These are phyloP conservation scores for Chlorella sp. DNA, from an alignment of 139 green algal species.

Conservation along the genomic window DNA sequence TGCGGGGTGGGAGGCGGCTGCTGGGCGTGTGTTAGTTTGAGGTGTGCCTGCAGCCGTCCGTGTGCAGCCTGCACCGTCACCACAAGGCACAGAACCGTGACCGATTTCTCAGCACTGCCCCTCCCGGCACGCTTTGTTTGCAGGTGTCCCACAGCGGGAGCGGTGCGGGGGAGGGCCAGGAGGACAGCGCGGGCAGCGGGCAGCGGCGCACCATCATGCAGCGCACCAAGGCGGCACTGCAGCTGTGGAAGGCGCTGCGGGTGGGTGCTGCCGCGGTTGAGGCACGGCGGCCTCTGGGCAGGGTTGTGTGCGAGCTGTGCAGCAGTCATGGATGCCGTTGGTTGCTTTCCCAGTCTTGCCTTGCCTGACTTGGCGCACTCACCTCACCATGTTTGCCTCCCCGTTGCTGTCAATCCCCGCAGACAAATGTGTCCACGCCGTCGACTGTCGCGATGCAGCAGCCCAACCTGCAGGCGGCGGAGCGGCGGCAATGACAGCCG, in stretches of 20 bases:
- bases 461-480: too few relatives aligned
- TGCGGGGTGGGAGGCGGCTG: neutral
- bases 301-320: neutral
- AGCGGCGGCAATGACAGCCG: too few relatives aligned
- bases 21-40: too few relatives aligned
- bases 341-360: too few relatives aligned
- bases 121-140: too few relatives aligned
- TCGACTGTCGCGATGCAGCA: neutral
- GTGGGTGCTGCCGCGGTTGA: neutral
- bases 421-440: conserved; percentile 11
- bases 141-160: neutral
- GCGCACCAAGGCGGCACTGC: conserved; percentile 27
- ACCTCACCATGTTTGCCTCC: neutral
- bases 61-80: too few relatives aligned
- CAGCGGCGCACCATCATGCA: conserved; percentile 16
- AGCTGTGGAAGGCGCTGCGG: conserved; percentile 29
- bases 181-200: too few relatives aligned
- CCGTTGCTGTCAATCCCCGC: neutral
- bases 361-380: too few relatives aligned
- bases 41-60: too few relatives aligned
- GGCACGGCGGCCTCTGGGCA: neutral
- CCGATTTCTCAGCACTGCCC: too few relatives aligned
- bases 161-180: neutral
- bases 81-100: too few relatives aligned
- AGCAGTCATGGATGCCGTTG: too few relatives aligned